These are phyloP conservation scores for Artemisia tridentata DNA, from an alignment of 129 eudicot genomes.

Conservation along the genomic window DNA sequence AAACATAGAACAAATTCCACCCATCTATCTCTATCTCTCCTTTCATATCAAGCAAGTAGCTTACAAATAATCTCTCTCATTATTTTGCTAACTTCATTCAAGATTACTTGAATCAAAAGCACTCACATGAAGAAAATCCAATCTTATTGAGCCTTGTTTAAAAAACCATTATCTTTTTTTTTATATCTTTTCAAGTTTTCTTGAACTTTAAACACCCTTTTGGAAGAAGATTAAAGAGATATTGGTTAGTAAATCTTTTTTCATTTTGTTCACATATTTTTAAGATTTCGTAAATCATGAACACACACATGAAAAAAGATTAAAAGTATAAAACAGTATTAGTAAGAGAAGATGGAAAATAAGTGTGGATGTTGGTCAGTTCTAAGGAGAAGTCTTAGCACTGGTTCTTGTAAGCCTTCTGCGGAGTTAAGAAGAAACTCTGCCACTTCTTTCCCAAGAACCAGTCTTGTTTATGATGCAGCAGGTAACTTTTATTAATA, in stretches of 20 bases:
- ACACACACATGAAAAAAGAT: slow-evolving; percentile 8
- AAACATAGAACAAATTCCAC: slow-evolving; percentile 25
- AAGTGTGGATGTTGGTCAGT: slow-evolving; percentile 93
- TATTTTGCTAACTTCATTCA: slow-evolving; percentile 19
- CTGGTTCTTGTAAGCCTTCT: slow-evolving; percentile 53
- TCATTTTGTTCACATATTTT: slow-evolving; percentile 13
- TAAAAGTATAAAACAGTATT: background rate
- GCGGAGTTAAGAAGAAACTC: slow-evolving; percentile 51
- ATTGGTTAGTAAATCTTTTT: slow-evolving; percentile 7
- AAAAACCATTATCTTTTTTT: background rate
- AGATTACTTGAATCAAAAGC: slow-evolving; percentile 24
- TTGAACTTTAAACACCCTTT: background rate
- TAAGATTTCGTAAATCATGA: slow-evolving; percentile 15
- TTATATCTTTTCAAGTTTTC: slow-evolving; percentile 11
- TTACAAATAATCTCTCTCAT: slow-evolving; percentile 27
- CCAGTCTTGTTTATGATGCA: slow-evolving; percentile 98
- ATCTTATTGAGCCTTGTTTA: background rate
- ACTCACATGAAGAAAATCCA: slow-evolving; percentile 22
- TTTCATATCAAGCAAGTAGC: slow-evolving; percentile 22
- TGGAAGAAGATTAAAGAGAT: background rate
- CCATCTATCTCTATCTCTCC: slow-evolving; percentile 30
- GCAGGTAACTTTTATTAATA: slow-evolving; percentile 48
- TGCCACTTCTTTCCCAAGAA: slow-evolving; percentile 58
- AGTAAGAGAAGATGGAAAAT: slow-evolving; percentile 45
- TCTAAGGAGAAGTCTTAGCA: slow-evolving; percentile 54